These are phyloP conservation scores for Acanthamoeba castellanii DNA, from an alignment of 208 protist species.

Conservation along the genomic window DNA sequence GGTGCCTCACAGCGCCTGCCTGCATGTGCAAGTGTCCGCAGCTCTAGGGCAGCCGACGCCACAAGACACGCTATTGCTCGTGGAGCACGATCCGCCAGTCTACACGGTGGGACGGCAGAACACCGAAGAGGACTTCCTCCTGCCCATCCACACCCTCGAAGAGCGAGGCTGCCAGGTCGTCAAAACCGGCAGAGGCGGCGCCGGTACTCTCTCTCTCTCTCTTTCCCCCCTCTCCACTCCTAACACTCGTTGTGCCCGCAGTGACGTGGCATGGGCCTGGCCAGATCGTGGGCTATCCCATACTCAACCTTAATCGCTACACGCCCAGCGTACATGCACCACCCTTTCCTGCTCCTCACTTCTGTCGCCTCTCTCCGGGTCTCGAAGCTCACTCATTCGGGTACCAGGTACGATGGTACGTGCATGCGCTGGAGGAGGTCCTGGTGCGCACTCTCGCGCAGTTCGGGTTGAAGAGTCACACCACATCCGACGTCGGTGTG, in stretches of 20 bases:
- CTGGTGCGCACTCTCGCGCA: not conserved
- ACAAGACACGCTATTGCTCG: not conserved
- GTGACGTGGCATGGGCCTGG: conserved; percentile 60
- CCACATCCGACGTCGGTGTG: conserved; percentile 44
- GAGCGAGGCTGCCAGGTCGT: not conserved
- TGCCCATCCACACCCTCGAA: not conserved
- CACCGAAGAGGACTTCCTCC: conserved; percentile 52
- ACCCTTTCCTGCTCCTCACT: not conserved
- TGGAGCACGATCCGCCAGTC: conserved; percentile 39
- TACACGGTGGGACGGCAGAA: conserved; percentile 45
- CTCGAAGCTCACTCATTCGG: not conserved
- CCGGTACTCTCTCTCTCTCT: not conserved
- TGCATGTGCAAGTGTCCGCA: not conserved
- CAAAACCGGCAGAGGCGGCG: conserved; percentile 8
- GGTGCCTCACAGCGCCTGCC: not conserved
- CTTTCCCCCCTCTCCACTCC: too few relatives aligned
- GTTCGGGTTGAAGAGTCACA: not conserved
- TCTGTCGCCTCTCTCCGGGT: too few relatives aligned
- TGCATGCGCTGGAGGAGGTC: conserved; percentile 54
- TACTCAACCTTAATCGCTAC: conserved; percentile 31
- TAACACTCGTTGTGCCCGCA: too few relatives aligned
- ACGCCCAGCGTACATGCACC: not conserved
- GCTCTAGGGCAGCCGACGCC: not conserved
- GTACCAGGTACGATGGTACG: conserved; percentile 52
- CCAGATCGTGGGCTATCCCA: conserved; percentile 62